Evolutionary conservation across 2,329 filamentous ascomycete species (phyloP).

Genomic region (Neophaeococcomyces aloes): DNA sequence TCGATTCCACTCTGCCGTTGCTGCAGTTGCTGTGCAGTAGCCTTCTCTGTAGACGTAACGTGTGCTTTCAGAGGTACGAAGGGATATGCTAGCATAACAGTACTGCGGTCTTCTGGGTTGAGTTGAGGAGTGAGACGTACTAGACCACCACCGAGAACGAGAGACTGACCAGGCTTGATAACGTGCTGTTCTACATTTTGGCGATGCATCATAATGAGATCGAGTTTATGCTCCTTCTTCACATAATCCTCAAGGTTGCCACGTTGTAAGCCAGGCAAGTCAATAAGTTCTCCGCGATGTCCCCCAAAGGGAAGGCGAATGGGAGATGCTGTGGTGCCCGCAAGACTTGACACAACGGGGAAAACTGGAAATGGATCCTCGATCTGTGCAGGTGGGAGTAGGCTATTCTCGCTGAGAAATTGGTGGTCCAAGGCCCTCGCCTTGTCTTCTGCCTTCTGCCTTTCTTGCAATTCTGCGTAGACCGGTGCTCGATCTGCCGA

Average conservation of each 20-base stretch:
- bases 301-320: conserved; percentile 80
- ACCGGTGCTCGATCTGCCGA: conserved; percentile 35
- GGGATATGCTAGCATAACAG: conserved; percentile 64
- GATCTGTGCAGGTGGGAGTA: conserved; percentile 65
- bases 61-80: conserved; percentile 74
- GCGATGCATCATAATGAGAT: conserved; percentile 68
- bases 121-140: conserved; percentile 69
- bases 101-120: conserved; percentile 16
- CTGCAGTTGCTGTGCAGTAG: conserved; percentile 59
- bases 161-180: conserved; percentile 65
- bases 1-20: conserved; percentile 51
- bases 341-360: conserved; percentile 74
- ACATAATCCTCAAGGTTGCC: conserved; percentile 63
- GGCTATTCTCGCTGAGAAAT: conserved; percentile 29
- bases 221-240: conserved; percentile 50
- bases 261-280: conserved; percentile 75
- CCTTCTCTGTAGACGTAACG: conserved; percentile 69
- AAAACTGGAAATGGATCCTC: conserved; percentile 71
- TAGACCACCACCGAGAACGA: conserved; percentile 75
- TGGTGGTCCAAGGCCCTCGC: conserved; percentile 10
- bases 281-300: conserved; percentile 80
- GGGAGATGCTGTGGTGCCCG: conserved; percentile 88
- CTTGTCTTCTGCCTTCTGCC: conserved; percentile 20
- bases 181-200: conserved; percentile 61
- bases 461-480: conserved; percentile 26